phyloP scores from a whole-genome alignment of 2,329 filamentous ascomycete genomes.

The Metarhizium humberi region DNA sequence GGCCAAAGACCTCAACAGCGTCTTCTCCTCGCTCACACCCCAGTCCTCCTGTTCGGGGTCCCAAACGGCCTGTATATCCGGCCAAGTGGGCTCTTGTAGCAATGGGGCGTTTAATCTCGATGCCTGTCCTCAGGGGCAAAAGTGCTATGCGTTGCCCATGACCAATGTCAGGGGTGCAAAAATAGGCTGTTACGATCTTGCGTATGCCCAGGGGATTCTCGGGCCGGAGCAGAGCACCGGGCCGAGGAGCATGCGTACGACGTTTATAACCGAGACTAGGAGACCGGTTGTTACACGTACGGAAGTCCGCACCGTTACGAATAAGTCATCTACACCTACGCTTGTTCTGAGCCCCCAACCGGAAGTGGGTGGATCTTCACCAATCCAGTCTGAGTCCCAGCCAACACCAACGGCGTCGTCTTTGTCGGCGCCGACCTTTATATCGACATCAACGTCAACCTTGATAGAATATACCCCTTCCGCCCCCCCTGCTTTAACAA shows the following conservation, averaged over 20 bases:
- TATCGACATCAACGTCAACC: too few species aligned
- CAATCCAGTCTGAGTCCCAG: neutral
- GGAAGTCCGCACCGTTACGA: neutral
- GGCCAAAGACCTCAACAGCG: constrained; percentile 35
- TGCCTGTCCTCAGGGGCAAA: constrained; percentile 23
- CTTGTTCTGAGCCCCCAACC: neutral
- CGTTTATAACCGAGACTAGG: neutral
- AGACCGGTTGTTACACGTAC: constrained; percentile 1
- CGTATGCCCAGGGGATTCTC: constrained; percentile 32
- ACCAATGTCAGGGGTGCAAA: constrained; percentile 35
- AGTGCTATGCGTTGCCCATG: constrained; percentile 48
- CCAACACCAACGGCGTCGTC: neutral
- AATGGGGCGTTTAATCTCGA: constrained; percentile 32
- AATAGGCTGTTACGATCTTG: constrained; percentile 36
- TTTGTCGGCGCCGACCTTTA: neutral
- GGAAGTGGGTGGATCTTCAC: neutral
- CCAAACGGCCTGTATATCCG: constrained; percentile 44
- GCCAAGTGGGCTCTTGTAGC: constrained; percentile 38
- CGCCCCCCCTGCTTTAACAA: too few species aligned
- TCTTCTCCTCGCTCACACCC: constrained; percentile 34
- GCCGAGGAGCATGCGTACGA: constrained; percentile 1
- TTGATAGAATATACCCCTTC: too few species aligned
- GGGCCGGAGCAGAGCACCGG: constrained; percentile 15
- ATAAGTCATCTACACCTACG: neutral
- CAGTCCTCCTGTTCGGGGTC: constrained; percentile 35